Evolutionary conservation across 306 rosid genomes (phyloP).

Genomic region (Vigna angularis): DNA sequence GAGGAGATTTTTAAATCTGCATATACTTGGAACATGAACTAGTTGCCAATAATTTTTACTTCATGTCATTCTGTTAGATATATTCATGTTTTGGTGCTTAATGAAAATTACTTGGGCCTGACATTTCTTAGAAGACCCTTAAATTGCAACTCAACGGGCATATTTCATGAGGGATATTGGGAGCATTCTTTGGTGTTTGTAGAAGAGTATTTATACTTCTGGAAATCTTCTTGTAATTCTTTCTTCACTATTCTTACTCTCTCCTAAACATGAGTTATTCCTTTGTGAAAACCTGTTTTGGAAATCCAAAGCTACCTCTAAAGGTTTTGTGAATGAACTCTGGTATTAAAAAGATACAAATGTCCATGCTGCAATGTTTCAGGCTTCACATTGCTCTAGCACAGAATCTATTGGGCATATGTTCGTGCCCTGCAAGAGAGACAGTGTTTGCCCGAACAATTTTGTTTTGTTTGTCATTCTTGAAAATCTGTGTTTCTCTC

Average conservation of each 20-base stretch:
- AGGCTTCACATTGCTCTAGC: conserved; percentile 25
- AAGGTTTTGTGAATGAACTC: background rate
- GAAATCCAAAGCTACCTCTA: background rate
- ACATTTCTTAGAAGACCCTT: conserved; percentile 4
- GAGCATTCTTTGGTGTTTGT: conserved; percentile 8
- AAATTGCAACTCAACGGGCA: too few relatives aligned
- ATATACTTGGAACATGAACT: background rate
- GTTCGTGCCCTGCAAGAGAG: conserved; percentile 14
- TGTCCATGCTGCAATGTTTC: conserved; percentile 1
- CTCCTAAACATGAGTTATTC: conserved; percentile 8
- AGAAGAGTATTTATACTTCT: conserved; percentile 18
- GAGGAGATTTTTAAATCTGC: conserved; percentile 25
- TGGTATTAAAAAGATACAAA: conserved; percentile 1
- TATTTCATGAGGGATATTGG: background rate
- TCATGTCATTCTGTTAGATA: conserved; percentile 20
- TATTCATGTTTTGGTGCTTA: conserved; percentile 31
- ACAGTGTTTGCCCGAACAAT: background rate
- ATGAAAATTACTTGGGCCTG: conserved; percentile 27
- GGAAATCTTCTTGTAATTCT: conserved; percentile 1
- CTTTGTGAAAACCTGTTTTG: conserved; percentile 11
- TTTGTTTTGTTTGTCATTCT: conserved; percentile 17
- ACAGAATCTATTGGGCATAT: background rate
- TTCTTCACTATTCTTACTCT: conserved; percentile 12
- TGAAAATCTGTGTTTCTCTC: background rate
- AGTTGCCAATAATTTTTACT: background rate